Percentiles rank a stretch among this genome's conserved stretches.
These are phyloP conservation scores for Talaromyces sp. DNA, from an alignment of 2,329 filamentous ascomycete genomes.

Conservation along the genomic window DNA sequence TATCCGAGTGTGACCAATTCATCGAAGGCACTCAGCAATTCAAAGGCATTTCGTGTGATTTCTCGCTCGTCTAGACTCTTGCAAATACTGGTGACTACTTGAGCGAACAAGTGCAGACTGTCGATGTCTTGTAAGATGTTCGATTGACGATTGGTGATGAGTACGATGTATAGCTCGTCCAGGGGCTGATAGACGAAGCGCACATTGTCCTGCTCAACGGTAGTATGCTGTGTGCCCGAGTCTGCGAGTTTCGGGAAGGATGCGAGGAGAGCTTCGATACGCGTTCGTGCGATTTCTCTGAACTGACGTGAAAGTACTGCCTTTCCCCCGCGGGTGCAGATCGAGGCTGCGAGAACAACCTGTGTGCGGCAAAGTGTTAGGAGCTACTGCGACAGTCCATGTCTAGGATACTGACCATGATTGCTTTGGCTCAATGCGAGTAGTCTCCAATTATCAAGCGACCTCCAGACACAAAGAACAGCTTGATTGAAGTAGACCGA, in stretches of 20 bases:
- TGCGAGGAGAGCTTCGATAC: slow-evolving; percentile 93
- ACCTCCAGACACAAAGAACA: slow-evolving; percentile 18
- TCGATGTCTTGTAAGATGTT: slow-evolving; percentile 99
- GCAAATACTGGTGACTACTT: slow-evolving; percentile 95
- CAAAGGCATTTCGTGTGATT: slow-evolving; percentile 91
- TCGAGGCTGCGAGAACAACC: slow-evolving; percentile 98
- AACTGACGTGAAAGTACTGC: slow-evolving; percentile 97
- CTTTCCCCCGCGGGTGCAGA: slow-evolving; percentile 97
- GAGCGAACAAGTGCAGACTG: slow-evolving; percentile 93
- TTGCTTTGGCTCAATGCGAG: slow-evolving; percentile 8
- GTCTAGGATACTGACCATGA: slow-evolving; percentile 21
- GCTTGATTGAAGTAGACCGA: neutral
- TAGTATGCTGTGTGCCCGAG: slow-evolving; percentile 94
- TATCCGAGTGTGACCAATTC: slow-evolving; percentile 96
- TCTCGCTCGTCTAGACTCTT: slow-evolving; percentile 94
- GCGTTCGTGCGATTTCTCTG: slow-evolving; percentile 92
- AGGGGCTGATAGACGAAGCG: slow-evolving; percentile 99
- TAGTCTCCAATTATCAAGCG: neutral
- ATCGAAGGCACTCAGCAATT: slow-evolving; percentile 93
- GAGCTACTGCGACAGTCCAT: neutral
- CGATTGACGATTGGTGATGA: slow-evolving; percentile 98
- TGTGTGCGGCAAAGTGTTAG: slow-evolving; percentile 40
- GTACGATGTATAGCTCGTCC: slow-evolving; percentile 98
- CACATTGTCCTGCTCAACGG: slow-evolving; percentile 98
- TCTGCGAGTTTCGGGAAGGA: slow-evolving; percentile 98